These are phyloP conservation scores for Nicotiana rustica DNA, from an alignment of 305 asterid species.

Conservation along the genomic window DNA sequence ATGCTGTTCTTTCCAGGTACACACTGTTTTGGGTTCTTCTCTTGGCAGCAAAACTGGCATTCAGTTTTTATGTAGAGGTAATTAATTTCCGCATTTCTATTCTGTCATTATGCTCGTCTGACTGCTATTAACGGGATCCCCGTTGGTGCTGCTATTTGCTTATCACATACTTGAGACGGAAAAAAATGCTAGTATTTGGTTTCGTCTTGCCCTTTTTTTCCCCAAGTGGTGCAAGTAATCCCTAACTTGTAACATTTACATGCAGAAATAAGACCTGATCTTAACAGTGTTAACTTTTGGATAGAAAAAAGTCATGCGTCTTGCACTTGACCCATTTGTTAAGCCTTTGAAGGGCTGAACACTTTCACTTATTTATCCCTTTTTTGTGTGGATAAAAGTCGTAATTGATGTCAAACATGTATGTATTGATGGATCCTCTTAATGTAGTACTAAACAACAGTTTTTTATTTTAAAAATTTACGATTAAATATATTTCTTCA, in stretches of 20 bases:
- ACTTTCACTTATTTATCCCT: not conserved
- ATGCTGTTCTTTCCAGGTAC: constrained; percentile 62
- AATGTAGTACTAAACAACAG: not conserved
- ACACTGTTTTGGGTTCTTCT: constrained; percentile 94
- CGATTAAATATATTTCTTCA: not conserved
- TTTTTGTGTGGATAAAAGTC: constrained; percentile 8
- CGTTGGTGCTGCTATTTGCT: constrained; percentile 14
- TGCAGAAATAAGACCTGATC: not conserved
- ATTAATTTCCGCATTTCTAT: constrained; percentile 42
- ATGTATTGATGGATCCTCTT: not conserved
- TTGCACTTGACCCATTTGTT: constrained; percentile 11
- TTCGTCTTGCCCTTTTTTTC: not conserved
- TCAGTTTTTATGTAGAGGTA: constrained; percentile 92
- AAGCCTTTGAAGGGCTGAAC: not conserved
- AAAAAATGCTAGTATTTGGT: constrained; percentile 15
- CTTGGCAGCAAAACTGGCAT: constrained; percentile 84
- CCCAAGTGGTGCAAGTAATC: not conserved
- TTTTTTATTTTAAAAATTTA: not conserved
- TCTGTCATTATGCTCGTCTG: constrained; percentile 20
- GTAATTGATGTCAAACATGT: not conserved
- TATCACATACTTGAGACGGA: constrained; percentile 17
- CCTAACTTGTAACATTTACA: not conserved
- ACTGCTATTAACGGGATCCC: not conserved
- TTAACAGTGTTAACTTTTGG: not conserved
- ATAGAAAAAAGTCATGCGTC: not conserved